Conservation (phyloP, 2,329 filamentous ascomycete genomes). For the Graphiopsis chlorocephala region DNA sequence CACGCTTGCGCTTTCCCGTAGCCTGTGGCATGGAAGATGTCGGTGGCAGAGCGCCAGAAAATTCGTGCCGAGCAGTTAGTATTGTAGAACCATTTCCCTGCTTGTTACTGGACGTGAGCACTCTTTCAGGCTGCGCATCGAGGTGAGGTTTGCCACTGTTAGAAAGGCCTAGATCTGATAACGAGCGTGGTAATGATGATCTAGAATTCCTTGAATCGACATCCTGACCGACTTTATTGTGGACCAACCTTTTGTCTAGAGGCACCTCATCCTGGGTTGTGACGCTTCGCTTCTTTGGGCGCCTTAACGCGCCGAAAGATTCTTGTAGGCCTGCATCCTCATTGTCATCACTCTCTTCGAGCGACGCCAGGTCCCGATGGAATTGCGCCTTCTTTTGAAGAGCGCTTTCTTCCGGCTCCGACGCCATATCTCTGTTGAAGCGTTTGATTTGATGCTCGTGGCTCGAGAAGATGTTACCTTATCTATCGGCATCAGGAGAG, state of each 20-base stretch:
- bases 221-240: too few relatives aligned
- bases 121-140: neutral
- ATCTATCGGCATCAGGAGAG: neutral
- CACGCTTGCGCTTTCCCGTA: slow-evolving; percentile 31
- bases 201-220: neutral
- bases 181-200: slow-evolving; percentile 25
- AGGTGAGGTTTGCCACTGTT: neutral
- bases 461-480: neutral
- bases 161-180: slow-evolving; percentile 23
- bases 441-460: neutral
- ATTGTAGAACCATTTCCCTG: neutral
- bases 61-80: slow-evolving; percentile 15
- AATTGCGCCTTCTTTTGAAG: slow-evolving; percentile 17
- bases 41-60: slow-evolving; percentile 21
- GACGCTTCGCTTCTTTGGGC: neutral
- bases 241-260: neutral
- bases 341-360: slow-evolving; percentile 21
- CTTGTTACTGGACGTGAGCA: neutral
- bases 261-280: neutral
- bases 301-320: slow-evolving; percentile 3
- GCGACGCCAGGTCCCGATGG: neutral
- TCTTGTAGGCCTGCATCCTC: slow-evolving; percentile 21
- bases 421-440: neutral
- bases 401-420: neutral
- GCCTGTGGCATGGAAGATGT: slow-evolving; percentile 17